A percentile compares a stretch with the other conserved stretches of the same genome.
Evolutionary conservation across 352 stramenopile genomes (phyloP).

Genomic region (Plasmopara muralis): DNA sequence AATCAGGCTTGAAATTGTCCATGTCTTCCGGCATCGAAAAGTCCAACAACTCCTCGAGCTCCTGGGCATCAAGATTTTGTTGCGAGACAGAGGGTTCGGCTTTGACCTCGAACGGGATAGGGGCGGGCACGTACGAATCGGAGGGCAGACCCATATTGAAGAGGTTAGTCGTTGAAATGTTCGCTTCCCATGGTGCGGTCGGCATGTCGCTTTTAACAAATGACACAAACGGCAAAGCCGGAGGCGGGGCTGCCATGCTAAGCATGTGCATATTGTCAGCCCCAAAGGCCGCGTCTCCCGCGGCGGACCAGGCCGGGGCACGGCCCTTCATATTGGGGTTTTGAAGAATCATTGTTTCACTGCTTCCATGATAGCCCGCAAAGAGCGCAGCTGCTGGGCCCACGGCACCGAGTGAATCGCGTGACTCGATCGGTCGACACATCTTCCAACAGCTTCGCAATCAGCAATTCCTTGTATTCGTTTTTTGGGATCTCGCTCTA

Average conservation of each 20-base stretch:
- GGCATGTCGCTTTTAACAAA: constrained; percentile 53
- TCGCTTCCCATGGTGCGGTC: constrained; percentile 43
- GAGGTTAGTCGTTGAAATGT: constrained; percentile 25
- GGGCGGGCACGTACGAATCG: constrained; percentile 28
- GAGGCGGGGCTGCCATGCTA: constrained; percentile 43
- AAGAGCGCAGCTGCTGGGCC: constrained; percentile 67
- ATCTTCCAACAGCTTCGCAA: constrained; percentile 21
- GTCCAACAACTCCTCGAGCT: constrained; percentile 69
- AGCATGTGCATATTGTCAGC: constrained; percentile 48
- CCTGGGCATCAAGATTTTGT: constrained; percentile 52
- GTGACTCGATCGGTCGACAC: constrained; percentile 79
- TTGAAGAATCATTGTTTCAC: constrained; percentile 33
- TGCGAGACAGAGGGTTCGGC: constrained; percentile 9
- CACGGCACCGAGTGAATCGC: constrained; percentile 78
- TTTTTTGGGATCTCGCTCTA: no score
- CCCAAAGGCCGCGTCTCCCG: constrained; percentile 12
- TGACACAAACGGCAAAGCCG: constrained; percentile 60
- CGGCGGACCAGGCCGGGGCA: constrained; percentile 21
- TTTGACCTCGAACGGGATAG: constrained; percentile 27
- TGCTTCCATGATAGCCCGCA: constrained; percentile 53
- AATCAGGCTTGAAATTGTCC: constrained; percentile 69
- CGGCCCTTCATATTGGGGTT: constrained; percentile 15
- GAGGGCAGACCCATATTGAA: constrained; percentile 32
- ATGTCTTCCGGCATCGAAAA: constrained; percentile 64
- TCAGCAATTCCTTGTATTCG: no score